These are phyloP conservation scores for Coelastrella sp. DNA, from an alignment of 139 green algal genomes.

Conservation along the genomic window DNA sequence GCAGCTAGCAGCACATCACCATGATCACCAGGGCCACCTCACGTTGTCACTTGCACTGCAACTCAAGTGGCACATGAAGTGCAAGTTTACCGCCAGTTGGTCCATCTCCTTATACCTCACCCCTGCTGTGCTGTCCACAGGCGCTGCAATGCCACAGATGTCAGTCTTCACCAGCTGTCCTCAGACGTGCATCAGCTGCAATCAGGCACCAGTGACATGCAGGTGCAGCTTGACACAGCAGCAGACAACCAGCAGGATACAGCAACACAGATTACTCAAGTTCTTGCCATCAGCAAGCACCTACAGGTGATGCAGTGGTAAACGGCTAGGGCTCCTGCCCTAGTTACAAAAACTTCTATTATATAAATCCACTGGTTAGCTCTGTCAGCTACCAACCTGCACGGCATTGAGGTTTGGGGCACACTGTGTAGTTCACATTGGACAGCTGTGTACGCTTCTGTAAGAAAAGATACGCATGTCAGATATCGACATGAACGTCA, in stretches of 20 bases:
- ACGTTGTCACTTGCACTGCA: too few species aligned
- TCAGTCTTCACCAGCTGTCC: too few species aligned
- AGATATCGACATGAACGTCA: too few species aligned
- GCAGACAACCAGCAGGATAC: conserved; percentile 10
- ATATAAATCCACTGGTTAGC: neutral
- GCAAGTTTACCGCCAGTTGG: neutral
- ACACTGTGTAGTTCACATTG: too few species aligned
- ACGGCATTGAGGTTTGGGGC: too few species aligned
- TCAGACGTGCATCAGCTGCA: neutral
- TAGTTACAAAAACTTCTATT: neutral
- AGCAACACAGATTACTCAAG: conserved; percentile 19
- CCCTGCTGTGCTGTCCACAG: neutral
- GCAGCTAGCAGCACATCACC: too few species aligned
- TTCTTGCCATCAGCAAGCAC: conserved; percentile 27
- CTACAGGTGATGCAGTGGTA: neutral
- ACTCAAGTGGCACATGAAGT: too few species aligned
- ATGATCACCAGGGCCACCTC: too few species aligned
- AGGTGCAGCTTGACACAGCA: neutral
- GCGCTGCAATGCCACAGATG: neutral
- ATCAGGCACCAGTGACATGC: neutral
- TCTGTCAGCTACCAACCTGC: neutral
- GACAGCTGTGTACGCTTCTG: too few species aligned
- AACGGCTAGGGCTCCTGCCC: neutral
- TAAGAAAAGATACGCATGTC: too few species aligned
- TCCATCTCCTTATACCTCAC: neutral